These are phyloP conservation scores for Keithomyces neogunnii DNA, from an alignment of 2,329 filamentous ascomycete species.

Conservation along the genomic window DNA sequence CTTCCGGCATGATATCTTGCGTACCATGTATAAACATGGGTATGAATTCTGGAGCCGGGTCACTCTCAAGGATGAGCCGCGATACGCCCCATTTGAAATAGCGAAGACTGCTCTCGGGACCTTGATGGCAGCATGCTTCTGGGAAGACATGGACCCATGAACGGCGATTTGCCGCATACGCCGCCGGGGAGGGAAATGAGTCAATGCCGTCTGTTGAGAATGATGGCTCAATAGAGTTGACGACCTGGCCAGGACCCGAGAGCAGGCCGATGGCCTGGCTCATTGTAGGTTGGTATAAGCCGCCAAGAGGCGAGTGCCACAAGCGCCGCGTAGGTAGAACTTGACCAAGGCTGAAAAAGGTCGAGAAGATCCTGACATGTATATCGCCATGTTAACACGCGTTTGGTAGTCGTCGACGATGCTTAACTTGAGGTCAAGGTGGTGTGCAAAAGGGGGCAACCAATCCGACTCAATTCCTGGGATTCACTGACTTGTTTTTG, in stretches of 20 bases:
- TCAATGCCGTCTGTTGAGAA: slow-evolving; percentile 63
- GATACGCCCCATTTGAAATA: slow-evolving; percentile 99
- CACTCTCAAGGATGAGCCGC: slow-evolving; percentile 80
- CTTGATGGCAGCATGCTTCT: slow-evolving; percentile 89
- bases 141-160: slow-evolving; percentile 95
- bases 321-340: slow-evolving; percentile 81
- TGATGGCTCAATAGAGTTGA: slow-evolving; percentile 35
- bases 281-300: slow-evolving; percentile 83
- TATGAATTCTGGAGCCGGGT: slow-evolving; percentile 79
- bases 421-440: background rate
- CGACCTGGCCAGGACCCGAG: slow-evolving; percentile 45
- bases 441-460: background rate
- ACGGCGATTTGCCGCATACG: slow-evolving; percentile 59
- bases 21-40: slow-evolving; percentile 93
- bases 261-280: slow-evolving; percentile 78
- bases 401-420: background rate
- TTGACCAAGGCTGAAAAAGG: slow-evolving; percentile 85
- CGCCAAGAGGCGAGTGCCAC: slow-evolving; percentile 70
- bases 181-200: slow-evolving; percentile 61
- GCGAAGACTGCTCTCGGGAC: slow-evolving; percentile 67
- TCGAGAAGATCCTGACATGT: slow-evolving; percentile 48
- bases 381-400: slow-evolving; percentile 1
- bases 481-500: slow-evolving; percentile 58
- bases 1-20: slow-evolving; percentile 81
- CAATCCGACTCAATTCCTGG: background rate